Percentiles rank a stretch among this genome's conserved stretches.
Evolutionary conservation across 345 rosid genomes (phyloP).

Genomic region (Lenwebbia sp.): DNA sequence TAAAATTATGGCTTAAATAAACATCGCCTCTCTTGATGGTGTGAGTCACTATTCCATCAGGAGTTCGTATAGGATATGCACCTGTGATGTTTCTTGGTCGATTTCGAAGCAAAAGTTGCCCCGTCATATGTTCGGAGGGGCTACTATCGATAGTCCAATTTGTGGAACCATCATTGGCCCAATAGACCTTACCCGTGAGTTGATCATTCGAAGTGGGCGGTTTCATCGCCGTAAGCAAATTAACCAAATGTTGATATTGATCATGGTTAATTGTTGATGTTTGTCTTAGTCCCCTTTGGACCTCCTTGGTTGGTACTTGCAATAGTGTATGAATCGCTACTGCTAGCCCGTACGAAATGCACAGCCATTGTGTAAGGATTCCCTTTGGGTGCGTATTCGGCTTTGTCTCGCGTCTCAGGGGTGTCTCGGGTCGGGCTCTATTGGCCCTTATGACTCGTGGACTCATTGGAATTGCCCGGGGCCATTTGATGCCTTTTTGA

Average conservation of each 20-base stretch:
- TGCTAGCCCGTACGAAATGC: too few relatives aligned
- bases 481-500: too few relatives aligned
- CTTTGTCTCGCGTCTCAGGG: too few relatives aligned
- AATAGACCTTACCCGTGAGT: not conserved
- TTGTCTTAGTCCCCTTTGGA: not conserved
- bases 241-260: not conserved
- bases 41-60: not conserved
- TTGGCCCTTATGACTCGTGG: too few relatives aligned
- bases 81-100: not conserved
- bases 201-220: not conserved
- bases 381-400: too few relatives aligned
- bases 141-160: conserved; percentile 1
- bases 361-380: too few relatives aligned
- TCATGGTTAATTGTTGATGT: not conserved
- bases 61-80: not conserved
- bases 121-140: not conserved
- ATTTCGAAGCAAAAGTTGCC: not conserved
- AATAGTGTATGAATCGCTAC: too few relatives aligned
- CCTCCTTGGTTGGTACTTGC: not conserved
- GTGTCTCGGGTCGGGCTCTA: too few relatives aligned
- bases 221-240: not conserved
- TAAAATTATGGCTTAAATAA: too few relatives aligned
- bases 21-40: not conserved
- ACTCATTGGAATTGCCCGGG: too few relatives aligned
- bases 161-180: too few relatives aligned